Evolutionary conservation across 2,329 filamentous ascomycete species (phyloP).

Genomic region (Cryphonectria parasitica): DNA sequence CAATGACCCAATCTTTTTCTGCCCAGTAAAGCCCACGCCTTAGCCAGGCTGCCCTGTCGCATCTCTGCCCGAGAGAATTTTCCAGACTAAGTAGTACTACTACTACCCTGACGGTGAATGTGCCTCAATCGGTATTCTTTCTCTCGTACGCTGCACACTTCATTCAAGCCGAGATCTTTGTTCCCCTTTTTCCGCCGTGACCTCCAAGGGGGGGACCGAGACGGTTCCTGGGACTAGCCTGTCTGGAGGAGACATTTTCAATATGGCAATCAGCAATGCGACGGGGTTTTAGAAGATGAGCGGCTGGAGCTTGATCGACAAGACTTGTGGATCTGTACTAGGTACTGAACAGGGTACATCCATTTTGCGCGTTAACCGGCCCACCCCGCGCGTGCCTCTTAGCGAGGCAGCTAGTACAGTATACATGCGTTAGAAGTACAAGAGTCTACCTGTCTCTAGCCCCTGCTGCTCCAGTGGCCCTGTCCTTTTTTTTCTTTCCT

Average conservation of each 20-base stretch:
- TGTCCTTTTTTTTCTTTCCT: neutral
- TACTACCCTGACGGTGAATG: neutral
- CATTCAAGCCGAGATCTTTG: neutral
- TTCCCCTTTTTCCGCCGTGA: neutral
- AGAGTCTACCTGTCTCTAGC: neutral
- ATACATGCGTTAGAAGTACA: neutral
- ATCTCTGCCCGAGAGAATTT: neutral
- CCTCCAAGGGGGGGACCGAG: neutral
- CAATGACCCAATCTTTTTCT: constrained; percentile 14
- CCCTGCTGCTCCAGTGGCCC: neutral
- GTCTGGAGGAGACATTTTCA: neutral
- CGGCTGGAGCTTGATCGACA: constrained; percentile 9
- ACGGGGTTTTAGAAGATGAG: constrained; percentile 1
- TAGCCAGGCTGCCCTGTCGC: neutral
- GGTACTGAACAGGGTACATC: neutral
- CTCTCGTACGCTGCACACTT: no score
- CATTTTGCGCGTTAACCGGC: neutral
- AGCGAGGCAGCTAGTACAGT: neutral
- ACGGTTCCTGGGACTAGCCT: neutral
- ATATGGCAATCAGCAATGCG: constrained; percentile 6
- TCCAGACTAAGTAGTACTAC: neutral
- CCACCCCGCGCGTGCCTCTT: neutral
- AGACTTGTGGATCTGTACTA: neutral
- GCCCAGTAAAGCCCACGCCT: neutral
- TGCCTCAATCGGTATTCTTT: neutral